Evolutionary conservation across 805 yeast species (phyloP), one percentile per base, ranked within the genome.

Genomic region (Wickerhamiella spandovensis): DNA sequence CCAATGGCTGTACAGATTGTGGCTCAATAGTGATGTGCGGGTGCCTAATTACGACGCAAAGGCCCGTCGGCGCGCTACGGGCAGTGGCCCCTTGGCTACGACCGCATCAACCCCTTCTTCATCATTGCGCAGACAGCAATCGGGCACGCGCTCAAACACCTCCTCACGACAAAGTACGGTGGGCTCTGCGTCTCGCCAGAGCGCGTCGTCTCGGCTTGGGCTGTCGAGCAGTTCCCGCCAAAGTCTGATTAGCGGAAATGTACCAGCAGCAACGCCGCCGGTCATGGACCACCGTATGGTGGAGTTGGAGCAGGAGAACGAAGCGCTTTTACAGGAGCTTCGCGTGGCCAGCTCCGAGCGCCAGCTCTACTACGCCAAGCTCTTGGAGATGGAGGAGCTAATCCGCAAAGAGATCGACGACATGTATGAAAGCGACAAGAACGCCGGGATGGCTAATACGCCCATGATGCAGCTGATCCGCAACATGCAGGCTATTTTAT

Each of bases 1-100:
- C 55, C 99, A 92, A 68, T 92, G 96, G 96, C 72, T 87, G 61
- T 81, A 84, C 61, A 76, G 75, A 59, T 81, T 72, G 60, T 90
- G 97, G 97, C 72, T 73, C 54, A 90, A 84, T 9, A 35, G 39
- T 20, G 39, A 35, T 9, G 39, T 35, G 39, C 39, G 39, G 18
- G 39, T 35, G 18, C 72, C 76, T 35, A 76, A 69, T 4, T 89
- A 89, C 61, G 94, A 89, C 64, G 78, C 96, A 0, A 64, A 65
- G 13, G 63, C 77, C 0, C 71, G 88, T 70, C 39, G 39, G 20
- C 17, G 20, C 18, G 13, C 37, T 9, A n/a, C 46, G 5, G 37
- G 62, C 48, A 45, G 44, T 21, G 53, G 48, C 17, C 22, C 51
- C 5, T n/a, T 50, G 18, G 46, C 44, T 6, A 35, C 44, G 13